These are phyloP conservation scores for Cytospora chrysosperma DNA, from an alignment of 2,329 filamentous ascomycete genomes.

Conservation along the genomic window DNA sequence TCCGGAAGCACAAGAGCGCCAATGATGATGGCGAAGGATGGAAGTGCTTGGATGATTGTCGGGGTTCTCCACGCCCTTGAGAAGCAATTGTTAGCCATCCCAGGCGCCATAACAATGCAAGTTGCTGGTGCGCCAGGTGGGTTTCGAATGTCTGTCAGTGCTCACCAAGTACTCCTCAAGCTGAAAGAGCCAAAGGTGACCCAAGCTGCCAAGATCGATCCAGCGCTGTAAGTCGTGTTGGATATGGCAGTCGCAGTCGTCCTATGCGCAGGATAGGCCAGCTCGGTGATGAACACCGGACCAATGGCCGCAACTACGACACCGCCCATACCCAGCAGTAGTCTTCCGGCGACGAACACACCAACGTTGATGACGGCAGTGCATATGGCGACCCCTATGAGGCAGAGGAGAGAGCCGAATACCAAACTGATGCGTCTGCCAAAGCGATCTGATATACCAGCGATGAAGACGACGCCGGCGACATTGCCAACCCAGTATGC, in stretches of 20 bases:
- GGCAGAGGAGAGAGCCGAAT: constrained; percentile 54
- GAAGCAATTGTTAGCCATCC: background rate
- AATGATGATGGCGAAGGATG: constrained; percentile 29
- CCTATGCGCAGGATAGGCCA: constrained; percentile 61
- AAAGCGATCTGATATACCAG: constrained; percentile 52
- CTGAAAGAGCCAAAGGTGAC: constrained; percentile 49
- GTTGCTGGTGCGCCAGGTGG: background rate
- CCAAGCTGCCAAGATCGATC: constrained; percentile 48
- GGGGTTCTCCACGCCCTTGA: constrained; percentile 37
- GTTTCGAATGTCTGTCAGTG: background rate
- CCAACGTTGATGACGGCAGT: constrained; percentile 48
- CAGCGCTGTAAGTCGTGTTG: constrained; percentile 58
- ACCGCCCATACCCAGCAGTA: constrained; percentile 62
- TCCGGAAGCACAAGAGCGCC: background rate
- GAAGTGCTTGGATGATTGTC: constrained; percentile 45
- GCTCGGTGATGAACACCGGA: constrained; percentile 57
- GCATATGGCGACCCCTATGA: constrained; percentile 54
- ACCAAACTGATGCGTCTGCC: constrained; percentile 60
- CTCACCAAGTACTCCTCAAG: constrained; percentile 30
- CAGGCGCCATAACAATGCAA: background rate
- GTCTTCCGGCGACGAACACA: constrained; percentile 61
- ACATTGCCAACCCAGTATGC: constrained; percentile 61
- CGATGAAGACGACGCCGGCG: constrained; percentile 56
- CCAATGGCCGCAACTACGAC: constrained; percentile 59
- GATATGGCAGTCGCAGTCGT: constrained; percentile 58